These are phyloP conservation scores for Turnera subulata DNA, from an alignment of 345 rosid species.

Conservation along the genomic window DNA sequence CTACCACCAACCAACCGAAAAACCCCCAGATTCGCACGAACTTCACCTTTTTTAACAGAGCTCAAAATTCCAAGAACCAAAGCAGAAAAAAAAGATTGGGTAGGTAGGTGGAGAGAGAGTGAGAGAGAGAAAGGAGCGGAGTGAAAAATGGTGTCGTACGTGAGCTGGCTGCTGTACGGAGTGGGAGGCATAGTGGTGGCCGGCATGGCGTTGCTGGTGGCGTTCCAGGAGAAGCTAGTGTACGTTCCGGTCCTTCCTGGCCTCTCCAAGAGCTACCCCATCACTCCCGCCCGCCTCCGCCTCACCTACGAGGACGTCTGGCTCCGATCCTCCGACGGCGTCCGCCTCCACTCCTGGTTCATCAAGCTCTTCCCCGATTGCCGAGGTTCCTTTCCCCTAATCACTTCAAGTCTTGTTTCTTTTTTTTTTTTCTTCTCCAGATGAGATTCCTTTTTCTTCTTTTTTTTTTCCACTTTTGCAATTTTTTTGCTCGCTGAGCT, in stretches of 20 bases:
- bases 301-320: conserved; percentile 88
- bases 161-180: conserved; percentile 72
- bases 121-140: not conserved
- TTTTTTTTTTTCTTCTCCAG: not conserved
- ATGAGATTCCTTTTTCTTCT: too few relatives aligned
- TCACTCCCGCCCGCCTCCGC: conserved; percentile 75
- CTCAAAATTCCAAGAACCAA: not conserved
- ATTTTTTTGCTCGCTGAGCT: conserved; percentile 10
- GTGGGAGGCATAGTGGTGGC: conserved; percentile 81
- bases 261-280: conserved; percentile 73
- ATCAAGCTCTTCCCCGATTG: conserved; percentile 75
- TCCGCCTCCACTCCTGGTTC: conserved; percentile 95
- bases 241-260: conserved; percentile 97
- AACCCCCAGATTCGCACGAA: not conserved
- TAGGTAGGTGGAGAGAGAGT: not conserved
- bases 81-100: too few relatives aligned
- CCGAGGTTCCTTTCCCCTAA: conserved; percentile 45
- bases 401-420: not conserved
- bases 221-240: conserved; percentile 88
- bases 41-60: not conserved
- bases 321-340: conserved; percentile 91
- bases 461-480: too few relatives aligned
- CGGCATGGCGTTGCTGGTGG: conserved; percentile 89
- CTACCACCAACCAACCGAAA: not conserved
- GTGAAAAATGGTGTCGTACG: conserved; percentile 62